These are phyloP conservation scores for Allomyces arbusculus DNA, from an alignment of 192 early-diverging fungal species.

Conservation along the genomic window DNA sequence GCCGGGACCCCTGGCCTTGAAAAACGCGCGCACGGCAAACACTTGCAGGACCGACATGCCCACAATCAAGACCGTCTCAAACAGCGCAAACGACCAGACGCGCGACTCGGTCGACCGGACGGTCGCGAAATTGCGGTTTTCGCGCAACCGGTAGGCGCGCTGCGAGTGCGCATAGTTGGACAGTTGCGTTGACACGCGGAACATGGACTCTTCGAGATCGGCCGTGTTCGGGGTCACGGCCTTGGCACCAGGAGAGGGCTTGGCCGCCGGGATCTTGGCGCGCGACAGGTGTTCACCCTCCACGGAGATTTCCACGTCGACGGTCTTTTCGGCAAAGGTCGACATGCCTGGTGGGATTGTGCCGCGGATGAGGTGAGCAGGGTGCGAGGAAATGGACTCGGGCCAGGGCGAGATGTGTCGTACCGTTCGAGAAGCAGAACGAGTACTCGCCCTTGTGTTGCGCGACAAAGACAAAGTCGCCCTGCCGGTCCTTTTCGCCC, in stretches of 20 bases:
- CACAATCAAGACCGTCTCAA: constrained; percentile 59
- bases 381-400: too few relatives aligned
- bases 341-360: constrained; percentile 36
- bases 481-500: constrained; percentile 77
- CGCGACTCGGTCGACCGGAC: constrained; percentile 66
- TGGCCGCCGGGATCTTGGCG: constrained; percentile 24
- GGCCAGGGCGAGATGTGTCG: background rate
- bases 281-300: constrained; percentile 51
- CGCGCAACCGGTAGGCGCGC: constrained; percentile 72
- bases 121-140: constrained; percentile 78
- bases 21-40: constrained; percentile 81
- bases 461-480: constrained; percentile 84
- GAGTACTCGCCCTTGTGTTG: constrained; percentile 72
- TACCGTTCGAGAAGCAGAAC: constrained; percentile 89
- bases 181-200: constrained; percentile 40
- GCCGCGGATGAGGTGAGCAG: too few relatives aligned
- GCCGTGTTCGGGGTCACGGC: constrained; percentile 16
- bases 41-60: constrained; percentile 79
- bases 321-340: constrained; percentile 79
- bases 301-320: constrained; percentile 87
- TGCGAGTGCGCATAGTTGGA: constrained; percentile 55
- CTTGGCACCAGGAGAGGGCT: constrained; percentile 13
- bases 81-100: constrained; percentile 81
- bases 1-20: constrained; percentile 11
- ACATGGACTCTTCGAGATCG: constrained; percentile 30